Evolutionary conservation across 2,329 filamentous ascomycete genomes (phyloP).

Genomic region (Nemania diffusa): DNA sequence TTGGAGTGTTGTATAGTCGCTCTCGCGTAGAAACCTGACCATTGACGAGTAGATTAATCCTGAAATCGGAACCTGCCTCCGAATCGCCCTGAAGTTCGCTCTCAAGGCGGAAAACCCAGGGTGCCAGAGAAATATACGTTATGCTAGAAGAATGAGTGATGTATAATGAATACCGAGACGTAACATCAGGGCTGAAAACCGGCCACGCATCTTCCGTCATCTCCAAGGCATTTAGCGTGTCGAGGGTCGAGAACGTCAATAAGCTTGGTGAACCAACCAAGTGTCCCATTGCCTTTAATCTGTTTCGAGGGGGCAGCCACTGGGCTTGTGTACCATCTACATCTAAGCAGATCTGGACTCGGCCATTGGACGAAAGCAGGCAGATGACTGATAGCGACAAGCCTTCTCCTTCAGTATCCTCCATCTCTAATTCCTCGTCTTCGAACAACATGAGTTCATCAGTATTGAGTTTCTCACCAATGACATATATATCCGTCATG

Average conservation of each 20-base stretch:
- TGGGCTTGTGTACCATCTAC: constrained; percentile 72
- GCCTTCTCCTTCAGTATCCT: constrained; percentile 67
- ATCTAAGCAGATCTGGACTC: constrained; percentile 70
- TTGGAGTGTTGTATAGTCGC: constrained; percentile 65
- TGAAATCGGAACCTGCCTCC: constrained; percentile 69
- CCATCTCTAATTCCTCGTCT: constrained; percentile 68
- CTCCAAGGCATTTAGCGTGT: constrained; percentile 66
- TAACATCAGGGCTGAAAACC: constrained; percentile 69
- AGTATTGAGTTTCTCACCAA: constrained; percentile 70
- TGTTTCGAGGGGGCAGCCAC: constrained; percentile 69
- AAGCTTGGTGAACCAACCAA: constrained; percentile 59
- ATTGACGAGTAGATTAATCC: constrained; percentile 68
- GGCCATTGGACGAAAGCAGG: constrained; percentile 69
- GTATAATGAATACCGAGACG: constrained; percentile 71
- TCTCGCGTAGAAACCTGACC: constrained; percentile 67
- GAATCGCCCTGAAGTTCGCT: constrained; percentile 67
- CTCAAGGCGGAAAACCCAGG: constrained; percentile 73
- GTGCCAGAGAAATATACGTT: constrained; percentile 67
- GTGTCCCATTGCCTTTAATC: constrained; percentile 56
- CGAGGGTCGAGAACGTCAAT: constrained; percentile 70
- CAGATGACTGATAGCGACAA: constrained; percentile 70
- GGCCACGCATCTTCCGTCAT: constrained; percentile 69
- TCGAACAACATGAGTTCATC: constrained; percentile 72
- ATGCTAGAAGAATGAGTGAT: constrained; percentile 70
- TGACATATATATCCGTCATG: constrained; percentile 70